phyloP scores from a whole-genome alignment of 108 stramenopile species.

The Nannochloropsis gaditana region DNA sequence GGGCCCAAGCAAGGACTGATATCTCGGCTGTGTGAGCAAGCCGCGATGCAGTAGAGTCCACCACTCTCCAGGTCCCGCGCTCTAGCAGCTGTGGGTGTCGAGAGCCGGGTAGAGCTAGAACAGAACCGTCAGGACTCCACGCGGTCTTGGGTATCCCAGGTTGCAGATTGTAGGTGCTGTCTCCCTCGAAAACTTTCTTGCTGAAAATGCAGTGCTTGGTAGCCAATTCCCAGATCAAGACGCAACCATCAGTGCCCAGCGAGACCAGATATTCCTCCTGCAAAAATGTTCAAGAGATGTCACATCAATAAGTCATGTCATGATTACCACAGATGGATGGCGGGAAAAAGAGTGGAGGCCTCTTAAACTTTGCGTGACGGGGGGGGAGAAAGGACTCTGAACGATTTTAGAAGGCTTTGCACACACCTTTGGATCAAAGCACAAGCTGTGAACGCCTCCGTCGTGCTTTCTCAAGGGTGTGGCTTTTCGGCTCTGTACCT shows the following conservation, averaged over 20 bases:
- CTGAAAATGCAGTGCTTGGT: slow-evolving; percentile 11
- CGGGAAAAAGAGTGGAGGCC: too few relatives aligned
- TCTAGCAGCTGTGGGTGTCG: neutral
- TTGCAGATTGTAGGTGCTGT: neutral
- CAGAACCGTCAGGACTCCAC: neutral
- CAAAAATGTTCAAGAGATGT: too few relatives aligned
- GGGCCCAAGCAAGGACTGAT: neutral
- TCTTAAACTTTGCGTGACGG: neutral
- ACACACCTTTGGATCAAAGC: slow-evolving; percentile 16
- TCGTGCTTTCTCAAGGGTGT: neutral
- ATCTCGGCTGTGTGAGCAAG: slow-evolving; percentile 6
- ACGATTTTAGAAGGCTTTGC: neutral
- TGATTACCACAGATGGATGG: too few relatives aligned
- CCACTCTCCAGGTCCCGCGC: neutral
- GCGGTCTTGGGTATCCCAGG: neutral
- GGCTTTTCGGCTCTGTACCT: neutral
- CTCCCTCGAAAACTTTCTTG: slow-evolving; percentile 12
- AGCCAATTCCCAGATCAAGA: neutral
- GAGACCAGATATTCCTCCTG: neutral
- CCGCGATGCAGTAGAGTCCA: neutral
- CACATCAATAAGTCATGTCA: too few relatives aligned
- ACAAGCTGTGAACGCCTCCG: neutral
- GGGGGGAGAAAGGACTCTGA: slow-evolving; percentile 10
- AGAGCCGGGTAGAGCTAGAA: slow-evolving; percentile 15
- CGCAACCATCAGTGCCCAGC: slow-evolving; percentile 15